Percentiles rank a stretch among this genome's conserved stretches.
Conservation (phyloP, 257 asterid genomes). For the Thymus quinquecostatus region DNA sequence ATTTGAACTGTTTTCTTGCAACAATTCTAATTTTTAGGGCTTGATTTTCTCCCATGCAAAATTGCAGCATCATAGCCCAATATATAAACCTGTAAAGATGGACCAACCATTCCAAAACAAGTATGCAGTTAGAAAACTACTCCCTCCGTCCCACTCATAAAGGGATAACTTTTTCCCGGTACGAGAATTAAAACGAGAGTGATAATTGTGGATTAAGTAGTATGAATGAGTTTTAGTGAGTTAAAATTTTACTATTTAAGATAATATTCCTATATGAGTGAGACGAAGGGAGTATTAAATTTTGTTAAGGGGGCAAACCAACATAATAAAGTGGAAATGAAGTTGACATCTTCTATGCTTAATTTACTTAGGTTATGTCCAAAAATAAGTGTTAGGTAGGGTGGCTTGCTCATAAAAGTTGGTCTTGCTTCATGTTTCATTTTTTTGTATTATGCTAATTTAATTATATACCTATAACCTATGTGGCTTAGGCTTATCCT, state of each 20-base stretch:
- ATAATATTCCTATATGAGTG: too few species aligned
- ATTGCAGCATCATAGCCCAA: background rate
- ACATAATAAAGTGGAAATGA: constrained; percentile 31
- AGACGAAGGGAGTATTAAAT: background rate
- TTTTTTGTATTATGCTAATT: constrained; percentile 24
- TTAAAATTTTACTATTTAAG: too few species aligned
- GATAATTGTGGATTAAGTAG: too few species aligned
- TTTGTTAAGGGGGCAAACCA: constrained; percentile 20
- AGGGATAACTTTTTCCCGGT: too few species aligned
- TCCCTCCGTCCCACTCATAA: too few species aligned
- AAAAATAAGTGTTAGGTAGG: constrained; percentile 43
- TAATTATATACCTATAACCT: constrained; percentile 1
- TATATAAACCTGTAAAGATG: too few species aligned
- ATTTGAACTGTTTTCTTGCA: background rate
- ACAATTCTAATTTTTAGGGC: background rate
- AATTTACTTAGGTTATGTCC: constrained; percentile 27
- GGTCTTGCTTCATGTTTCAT: constrained; percentile 31
- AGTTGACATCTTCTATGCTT: constrained; percentile 29
- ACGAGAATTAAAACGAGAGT: too few species aligned
- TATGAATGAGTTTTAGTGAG: too few species aligned
- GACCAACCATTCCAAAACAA: constrained; percentile 11
- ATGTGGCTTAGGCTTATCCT: constrained; percentile 28
- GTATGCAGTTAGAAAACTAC: constrained; percentile 22
- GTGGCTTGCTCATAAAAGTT: constrained; percentile 50
- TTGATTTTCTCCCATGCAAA: constrained; percentile 16